These are phyloP conservation scores for Cicer yamashitae DNA, from an alignment of 306 rosid species.

Conservation along the genomic window DNA sequence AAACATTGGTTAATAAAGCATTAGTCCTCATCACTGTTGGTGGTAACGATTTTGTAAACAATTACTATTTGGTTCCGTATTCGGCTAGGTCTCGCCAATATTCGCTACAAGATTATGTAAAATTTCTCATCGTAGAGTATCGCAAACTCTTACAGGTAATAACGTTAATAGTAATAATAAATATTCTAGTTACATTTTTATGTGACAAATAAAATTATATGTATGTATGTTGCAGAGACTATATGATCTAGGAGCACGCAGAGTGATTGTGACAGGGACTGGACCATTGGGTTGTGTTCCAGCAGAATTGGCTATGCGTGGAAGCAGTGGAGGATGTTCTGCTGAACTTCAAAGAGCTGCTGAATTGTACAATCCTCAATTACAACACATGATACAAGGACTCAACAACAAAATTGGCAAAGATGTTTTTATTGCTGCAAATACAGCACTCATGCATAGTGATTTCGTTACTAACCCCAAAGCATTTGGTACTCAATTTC, in stretches of 20 bases:
- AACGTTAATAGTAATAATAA: no score
- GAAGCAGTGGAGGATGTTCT: constrained; percentile 64
- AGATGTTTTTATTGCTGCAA: constrained; percentile 61
- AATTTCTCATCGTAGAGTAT: constrained; percentile 64
- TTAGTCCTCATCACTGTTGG: constrained; percentile 68
- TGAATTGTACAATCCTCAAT: constrained; percentile 70
- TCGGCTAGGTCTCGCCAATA: constrained; percentile 71
- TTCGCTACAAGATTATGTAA: constrained; percentile 63
- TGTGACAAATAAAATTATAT: no score
- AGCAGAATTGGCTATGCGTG: constrained; percentile 69
- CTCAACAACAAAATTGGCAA: constrained; percentile 64
- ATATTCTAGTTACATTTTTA: no score
- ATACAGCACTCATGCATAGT: constrained; percentile 55
- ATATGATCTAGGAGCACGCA: constrained; percentile 62
- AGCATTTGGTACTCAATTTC: constrained; percentile 56
- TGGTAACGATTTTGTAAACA: constrained; percentile 81
- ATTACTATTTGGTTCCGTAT: constrained; percentile 65
- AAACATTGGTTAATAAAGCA: constrained; percentile 56
- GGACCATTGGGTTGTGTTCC: constrained; percentile 85
- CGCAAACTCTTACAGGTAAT: constrained; percentile 57
- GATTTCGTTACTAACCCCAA: constrained; percentile 63
- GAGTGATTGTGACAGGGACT: constrained; percentile 78
- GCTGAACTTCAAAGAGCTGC: constrained; percentile 71
- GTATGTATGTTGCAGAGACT: constrained; percentile 50
- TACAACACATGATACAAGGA: constrained; percentile 57